These are phyloP conservation scores for Carnegiea gigantea DNA, from an alignment of 179 eudicot species.

Conservation along the genomic window DNA sequence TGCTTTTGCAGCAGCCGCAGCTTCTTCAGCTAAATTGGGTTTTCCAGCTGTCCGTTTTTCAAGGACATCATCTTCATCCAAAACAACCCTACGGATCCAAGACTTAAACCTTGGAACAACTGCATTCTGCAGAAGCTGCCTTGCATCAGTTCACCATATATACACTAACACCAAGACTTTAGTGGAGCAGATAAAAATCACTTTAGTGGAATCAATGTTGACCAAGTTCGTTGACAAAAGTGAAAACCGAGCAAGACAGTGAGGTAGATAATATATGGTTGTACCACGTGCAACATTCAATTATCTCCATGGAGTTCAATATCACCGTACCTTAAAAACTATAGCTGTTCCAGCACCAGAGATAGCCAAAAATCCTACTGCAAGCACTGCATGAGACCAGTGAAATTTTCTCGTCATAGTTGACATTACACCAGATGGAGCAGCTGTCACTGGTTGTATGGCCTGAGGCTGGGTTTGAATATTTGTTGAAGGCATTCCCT, in stretches of 20 bases:
- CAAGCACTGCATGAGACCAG: slow-evolving; percentile 83
- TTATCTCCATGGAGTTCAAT: slow-evolving; percentile 6
- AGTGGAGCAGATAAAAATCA: not conserved
- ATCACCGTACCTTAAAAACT: slow-evolving; percentile 62
- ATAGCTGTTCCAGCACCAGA: slow-evolving; percentile 90
- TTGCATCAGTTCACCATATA: slow-evolving; percentile 4
- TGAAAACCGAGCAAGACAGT: not conserved
- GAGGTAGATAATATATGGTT: not conserved
- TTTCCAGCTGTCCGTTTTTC: slow-evolving; percentile 33
- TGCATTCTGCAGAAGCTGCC: slow-evolving; percentile 47
- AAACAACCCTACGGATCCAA: slow-evolving; percentile 84
- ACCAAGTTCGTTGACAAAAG: not conserved
- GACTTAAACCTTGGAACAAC: slow-evolving; percentile 82
- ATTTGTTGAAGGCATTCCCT: slow-evolving; percentile 46
- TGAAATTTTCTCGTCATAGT: slow-evolving; percentile 52
- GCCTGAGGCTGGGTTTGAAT: slow-evolving; percentile 49
- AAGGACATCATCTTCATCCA: slow-evolving; percentile 52
- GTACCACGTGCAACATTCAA: not conserved
- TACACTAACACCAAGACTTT: not conserved
- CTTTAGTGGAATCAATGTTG: not conserved
- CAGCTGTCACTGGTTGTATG: slow-evolving; percentile 49
- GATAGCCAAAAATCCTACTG: slow-evolving; percentile 70
- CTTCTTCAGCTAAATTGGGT: slow-evolving; percentile 76
- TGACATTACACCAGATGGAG: slow-evolving; percentile 45
- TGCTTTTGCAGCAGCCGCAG: slow-evolving; percentile 90